A percentile compares a stretch with the other conserved stretches of the same genome.
Conservation (phyloP, 345 rosid species). For the Sonneratia alba region DNA sequence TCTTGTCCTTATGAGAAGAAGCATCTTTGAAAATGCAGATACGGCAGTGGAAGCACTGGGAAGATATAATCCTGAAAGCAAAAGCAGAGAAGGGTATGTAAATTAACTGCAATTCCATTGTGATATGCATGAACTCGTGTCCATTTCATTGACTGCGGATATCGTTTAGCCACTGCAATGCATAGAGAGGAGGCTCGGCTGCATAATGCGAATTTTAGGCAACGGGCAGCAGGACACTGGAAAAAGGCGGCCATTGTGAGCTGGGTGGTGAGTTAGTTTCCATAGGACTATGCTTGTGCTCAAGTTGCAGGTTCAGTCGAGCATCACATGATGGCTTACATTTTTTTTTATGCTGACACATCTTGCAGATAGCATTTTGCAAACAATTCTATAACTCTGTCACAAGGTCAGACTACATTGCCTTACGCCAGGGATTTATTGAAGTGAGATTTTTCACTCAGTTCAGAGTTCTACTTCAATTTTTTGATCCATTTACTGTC, state of each 20-base stretch:
- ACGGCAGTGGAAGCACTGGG: conserved; percentile 78
- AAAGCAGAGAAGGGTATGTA: background rate
- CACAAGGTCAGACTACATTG: conserved; percentile 62
- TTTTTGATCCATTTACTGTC: background rate
- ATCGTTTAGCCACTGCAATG: conserved; percentile 11
- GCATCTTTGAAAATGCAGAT: conserved; percentile 28
- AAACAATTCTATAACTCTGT: conserved; percentile 78
- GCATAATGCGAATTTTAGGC: conserved; percentile 20
- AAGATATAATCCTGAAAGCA: conserved; percentile 16
- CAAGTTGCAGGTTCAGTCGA: background rate
- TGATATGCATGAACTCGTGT: background rate
- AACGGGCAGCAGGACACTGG: conserved; percentile 52
- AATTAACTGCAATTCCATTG: background rate
- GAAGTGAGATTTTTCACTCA: conserved; percentile 25
- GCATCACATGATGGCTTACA: background rate
- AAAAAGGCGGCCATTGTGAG: conserved; percentile 49
- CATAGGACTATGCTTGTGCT: background rate
- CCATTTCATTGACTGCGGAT: background rate
- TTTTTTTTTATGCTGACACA: background rate
- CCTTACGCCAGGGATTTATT: conserved; percentile 68
- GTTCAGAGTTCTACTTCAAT: background rate
- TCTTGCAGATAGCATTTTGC: conserved; percentile 63
- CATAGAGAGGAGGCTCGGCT: conserved; percentile 13
- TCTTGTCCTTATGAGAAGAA: background rate
- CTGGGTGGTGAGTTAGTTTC: conserved; percentile 50